Evolutionary conservation across 345 rosid species (phyloP).

Genomic region (Excoecaria cochinchinensis): DNA sequence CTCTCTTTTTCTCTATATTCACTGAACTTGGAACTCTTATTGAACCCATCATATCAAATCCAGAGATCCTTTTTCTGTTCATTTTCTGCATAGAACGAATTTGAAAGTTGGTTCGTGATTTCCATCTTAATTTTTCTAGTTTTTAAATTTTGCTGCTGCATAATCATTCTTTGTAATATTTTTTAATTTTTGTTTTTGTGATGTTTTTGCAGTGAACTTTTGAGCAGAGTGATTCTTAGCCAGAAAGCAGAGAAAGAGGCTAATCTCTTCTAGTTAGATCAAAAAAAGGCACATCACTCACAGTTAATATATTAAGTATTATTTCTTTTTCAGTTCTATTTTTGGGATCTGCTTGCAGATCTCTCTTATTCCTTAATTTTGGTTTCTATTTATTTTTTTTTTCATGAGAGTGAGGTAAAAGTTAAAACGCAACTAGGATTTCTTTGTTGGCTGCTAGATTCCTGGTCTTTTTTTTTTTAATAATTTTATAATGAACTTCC

Average conservation of each 20-base stretch:
- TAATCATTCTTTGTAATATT: not conserved
- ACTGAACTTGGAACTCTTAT: not conserved
- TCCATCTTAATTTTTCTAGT: not conserved
- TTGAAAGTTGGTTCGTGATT: not conserved
- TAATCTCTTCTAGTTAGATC: slow-evolving; percentile 6
- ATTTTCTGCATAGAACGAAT: not conserved
- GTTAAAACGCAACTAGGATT: slow-evolving; percentile 10
- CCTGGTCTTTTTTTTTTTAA: not conserved
- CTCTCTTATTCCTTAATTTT: slow-evolving; percentile 31
- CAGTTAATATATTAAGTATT: not conserved
- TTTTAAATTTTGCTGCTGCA: not conserved
- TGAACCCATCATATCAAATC: not conserved
- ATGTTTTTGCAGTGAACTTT: slow-evolving; percentile 21
- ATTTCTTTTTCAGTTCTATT: not conserved
- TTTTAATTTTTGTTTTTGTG: not conserved
- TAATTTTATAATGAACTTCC: not conserved
- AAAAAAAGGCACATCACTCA: slow-evolving; percentile 14
- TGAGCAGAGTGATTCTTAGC: slow-evolving; percentile 18
- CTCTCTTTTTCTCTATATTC: not conserved
- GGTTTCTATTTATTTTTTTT: slow-evolving; percentile 20
- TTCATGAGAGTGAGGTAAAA: slow-evolving; percentile 14
- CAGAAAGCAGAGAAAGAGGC: slow-evolving; percentile 6
- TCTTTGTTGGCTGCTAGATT: slow-evolving; percentile 2
- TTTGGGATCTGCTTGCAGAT: slow-evolving; percentile 40
- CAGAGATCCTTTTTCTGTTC: not conserved